These are phyloP conservation scores for Grosmannia serpens DNA, from an alignment of 2,329 filamentous ascomycete genomes.

Conservation along the genomic window DNA sequence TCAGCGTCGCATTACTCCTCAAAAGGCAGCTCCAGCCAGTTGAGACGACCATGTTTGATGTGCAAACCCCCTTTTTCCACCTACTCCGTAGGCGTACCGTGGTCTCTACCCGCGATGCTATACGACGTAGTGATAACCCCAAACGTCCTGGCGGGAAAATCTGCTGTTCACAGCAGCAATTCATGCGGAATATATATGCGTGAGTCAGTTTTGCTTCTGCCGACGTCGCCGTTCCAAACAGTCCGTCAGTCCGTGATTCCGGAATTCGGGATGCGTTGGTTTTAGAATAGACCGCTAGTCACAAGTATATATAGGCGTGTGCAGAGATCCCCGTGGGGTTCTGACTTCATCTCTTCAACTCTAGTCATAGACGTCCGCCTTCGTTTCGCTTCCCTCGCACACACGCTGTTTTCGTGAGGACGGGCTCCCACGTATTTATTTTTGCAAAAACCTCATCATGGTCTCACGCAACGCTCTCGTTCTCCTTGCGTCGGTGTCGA, in stretches of 20 bases:
- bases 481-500: conserved; percentile 4
- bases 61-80: neutral
- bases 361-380: neutral
- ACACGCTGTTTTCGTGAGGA: neutral
- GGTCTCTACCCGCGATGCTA: neutral
- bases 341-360: too few relatives aligned
- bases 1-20: neutral
- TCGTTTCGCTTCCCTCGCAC: neutral
- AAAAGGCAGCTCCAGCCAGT: neutral
- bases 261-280: too few relatives aligned
- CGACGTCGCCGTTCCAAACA: too few relatives aligned
- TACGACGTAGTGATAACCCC: too few relatives aligned
- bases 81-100: neutral
- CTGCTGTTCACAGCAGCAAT: too few relatives aligned
- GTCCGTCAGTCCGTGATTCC: too few relatives aligned
- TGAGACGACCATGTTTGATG: conserved; percentile 11
- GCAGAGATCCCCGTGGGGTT: too few relatives aligned
- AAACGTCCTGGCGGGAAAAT: too few relatives aligned
- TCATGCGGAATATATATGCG: too few relatives aligned
- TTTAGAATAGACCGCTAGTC: too few relatives aligned
- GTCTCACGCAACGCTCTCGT: neutral
- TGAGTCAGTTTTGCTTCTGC: too few relatives aligned
- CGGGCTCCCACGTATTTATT: conserved; percentile 2
- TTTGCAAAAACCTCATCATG: neutral
- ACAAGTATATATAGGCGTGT: too few relatives aligned